Base-by-base conservation (phyloP, 73 alveolate species). In the Stentor roeselii region DNA sequence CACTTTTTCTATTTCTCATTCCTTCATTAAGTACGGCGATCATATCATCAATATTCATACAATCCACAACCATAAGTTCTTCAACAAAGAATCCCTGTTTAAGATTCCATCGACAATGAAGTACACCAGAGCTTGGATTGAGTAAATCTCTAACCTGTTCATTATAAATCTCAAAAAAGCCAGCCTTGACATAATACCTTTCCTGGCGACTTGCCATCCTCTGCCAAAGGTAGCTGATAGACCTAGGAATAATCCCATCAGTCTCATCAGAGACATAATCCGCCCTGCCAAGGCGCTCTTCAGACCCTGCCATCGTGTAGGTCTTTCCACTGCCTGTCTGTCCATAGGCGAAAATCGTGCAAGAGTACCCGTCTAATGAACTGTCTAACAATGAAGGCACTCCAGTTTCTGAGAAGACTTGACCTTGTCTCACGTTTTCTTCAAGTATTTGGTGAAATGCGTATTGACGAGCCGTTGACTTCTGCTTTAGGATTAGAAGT, bases 271-370 rank as follows among this genome's bases (percentile, higher is more conserved):
- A 93, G 2, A 92, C 87, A 86, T 93, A 92, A 3, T 90, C 93
- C 78, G 94, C 98, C 78, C 96, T 91, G 14, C 95, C 96, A 35
- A 96, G 87, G 59, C 95, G 85, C 75, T 93, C 98, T 78, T 96
- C 99, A 78, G 95, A 88, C 32, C 97, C 97, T 32, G 97, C 91
- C 88, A 92, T 92, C 42, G 98, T 97, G 89, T 92, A 97, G 37
- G 99, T 97, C 83, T 97, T 97, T 60, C 99, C 99, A 84, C 97
- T 88, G 30, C 99, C 99, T 3, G 99, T 97, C 82, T 97, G 95
- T 0, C 99, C 99, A 91, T 97, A 97, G 3, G 99, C 99, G 83
- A 97, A 97, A 37, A 97, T 93, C 4, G 99, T 97, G 2, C 97
- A 98, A 59, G 98, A 91, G 84, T 96, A 97, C 35, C 99, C 99